A percentile compares a stretch with the other conserved stretches of the same genome.
Evolutionary conservation across 805 yeast species (phyloP).

Genomic region (Cyberlindnera bimundalis): DNA sequence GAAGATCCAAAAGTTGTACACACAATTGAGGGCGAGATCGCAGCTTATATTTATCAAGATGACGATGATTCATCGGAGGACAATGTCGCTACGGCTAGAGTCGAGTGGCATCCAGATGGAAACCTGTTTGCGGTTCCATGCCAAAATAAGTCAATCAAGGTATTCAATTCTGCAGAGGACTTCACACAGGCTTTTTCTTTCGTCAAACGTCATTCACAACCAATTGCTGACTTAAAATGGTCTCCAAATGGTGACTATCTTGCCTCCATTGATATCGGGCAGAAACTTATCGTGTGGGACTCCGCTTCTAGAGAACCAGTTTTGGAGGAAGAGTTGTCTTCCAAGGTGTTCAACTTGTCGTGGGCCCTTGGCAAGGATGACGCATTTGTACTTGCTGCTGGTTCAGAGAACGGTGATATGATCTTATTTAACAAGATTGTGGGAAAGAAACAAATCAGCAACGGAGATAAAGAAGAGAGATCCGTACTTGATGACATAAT

Average conservation of each 20-base stretch:
- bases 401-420: constrained; percentile 41
- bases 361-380: constrained; percentile 32
- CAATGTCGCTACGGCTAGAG: constrained; percentile 47
- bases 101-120: constrained; percentile 73
- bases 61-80: constrained; percentile 34
- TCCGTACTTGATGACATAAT: constrained; percentile 14
- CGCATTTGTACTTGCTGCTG: constrained; percentile 29
- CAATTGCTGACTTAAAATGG: constrained; percentile 41
- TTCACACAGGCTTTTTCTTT: constrained; percentile 18
- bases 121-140: constrained; percentile 67
- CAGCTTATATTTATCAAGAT: constrained; percentile 39
- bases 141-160: constrained; percentile 41
- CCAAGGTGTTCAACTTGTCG: constrained; percentile 30
- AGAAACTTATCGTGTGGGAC: constrained; percentile 56
- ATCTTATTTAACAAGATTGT: constrained; percentile 29
- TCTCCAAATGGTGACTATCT: constrained; percentile 59
- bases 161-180: constrained; percentile 30
- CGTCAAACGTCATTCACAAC: constrained; percentile 27
- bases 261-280: constrained; percentile 56
- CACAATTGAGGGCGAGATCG: constrained; percentile 39
- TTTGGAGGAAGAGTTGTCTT: constrained; percentile 29
- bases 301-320: constrained; percentile 34
- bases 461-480: constrained; percentile 7
- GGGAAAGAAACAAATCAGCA: constrained; percentile 17
- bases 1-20: constrained; percentile 51